Evolutionary conservation across 2,329 filamentous ascomycete species (phyloP).

Genomic region (Microdochium bolleyi): DNA sequence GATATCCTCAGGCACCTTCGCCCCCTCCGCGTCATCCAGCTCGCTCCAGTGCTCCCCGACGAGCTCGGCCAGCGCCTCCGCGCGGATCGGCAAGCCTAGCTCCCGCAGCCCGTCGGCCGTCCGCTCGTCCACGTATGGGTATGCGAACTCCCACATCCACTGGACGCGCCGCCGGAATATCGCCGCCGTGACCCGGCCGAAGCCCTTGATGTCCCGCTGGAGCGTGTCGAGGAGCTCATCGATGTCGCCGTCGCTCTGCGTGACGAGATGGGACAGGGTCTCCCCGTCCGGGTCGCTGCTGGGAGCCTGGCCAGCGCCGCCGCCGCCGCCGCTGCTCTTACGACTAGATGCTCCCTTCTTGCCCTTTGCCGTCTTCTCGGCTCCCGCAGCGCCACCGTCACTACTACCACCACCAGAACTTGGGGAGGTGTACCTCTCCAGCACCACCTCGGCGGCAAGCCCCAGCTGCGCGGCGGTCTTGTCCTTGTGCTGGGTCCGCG

Average conservation of each 20-base stretch:
- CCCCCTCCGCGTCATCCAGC: neutral
- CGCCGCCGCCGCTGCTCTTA: neutral
- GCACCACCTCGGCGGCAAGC: neutral
- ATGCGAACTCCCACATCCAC: neutral
- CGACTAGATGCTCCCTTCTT: neutral
- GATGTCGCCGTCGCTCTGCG: neutral
- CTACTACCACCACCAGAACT: neutral
- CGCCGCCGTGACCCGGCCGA: neutral
- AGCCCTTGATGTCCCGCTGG: neutral
- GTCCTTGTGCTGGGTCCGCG: slow-evolving; percentile 33
- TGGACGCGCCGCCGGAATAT: neutral
- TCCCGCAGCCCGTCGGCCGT: neutral
- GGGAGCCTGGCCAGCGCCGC: neutral
- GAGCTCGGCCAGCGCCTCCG: neutral
- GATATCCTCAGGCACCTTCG: too few species aligned
- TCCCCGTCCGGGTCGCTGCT: neutral
- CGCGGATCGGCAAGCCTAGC: neutral
- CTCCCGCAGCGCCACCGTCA: neutral
- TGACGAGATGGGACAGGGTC: neutral
- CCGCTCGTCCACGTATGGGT: slow-evolving; percentile 1
- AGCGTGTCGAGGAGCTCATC: neutral
- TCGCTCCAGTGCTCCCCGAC: neutral
- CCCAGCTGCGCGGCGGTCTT: slow-evolving; percentile 33
- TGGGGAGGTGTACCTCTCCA: neutral
- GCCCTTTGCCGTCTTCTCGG: neutral